phyloP scores from a whole-genome alignment of 495 filamentous ascomycete genomes.

The Neurospora sp. region DNA sequence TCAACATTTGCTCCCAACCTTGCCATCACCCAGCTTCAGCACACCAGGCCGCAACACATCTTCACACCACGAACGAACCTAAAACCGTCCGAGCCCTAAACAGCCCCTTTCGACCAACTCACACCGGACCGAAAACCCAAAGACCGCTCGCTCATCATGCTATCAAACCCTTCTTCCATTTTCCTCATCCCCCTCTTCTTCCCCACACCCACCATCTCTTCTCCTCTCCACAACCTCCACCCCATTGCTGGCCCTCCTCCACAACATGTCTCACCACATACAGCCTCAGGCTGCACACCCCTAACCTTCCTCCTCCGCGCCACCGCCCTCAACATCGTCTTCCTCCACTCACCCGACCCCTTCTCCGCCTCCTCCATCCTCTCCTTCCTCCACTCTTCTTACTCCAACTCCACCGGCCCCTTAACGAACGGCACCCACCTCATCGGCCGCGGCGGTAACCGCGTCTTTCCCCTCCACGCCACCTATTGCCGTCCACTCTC shows the following conservation, averaged over 20 bases:
- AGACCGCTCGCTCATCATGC: neutral
- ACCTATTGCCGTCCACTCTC: slow-evolving; percentile 7
- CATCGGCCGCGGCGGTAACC: slow-evolving; percentile 3
- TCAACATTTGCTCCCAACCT: neutral
- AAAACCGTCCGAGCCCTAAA: too few species aligned
- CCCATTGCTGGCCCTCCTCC: neutral
- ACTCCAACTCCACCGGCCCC: neutral
- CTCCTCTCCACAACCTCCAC: neutral
- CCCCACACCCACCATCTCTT: neutral
- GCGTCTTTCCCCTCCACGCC: slow-evolving; percentile 2
- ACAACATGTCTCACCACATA: neutral
- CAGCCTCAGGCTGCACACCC: neutral
- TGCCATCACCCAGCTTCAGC: neutral
- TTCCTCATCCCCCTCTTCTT: neutral
- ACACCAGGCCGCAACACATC: neutral
- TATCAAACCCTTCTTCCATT: neutral
- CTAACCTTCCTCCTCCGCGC: neutral
- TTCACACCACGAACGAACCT: neutral
- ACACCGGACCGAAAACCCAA: neutral
- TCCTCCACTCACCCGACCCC: neutral
- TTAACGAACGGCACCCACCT: neutral
- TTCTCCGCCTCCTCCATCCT: neutral
- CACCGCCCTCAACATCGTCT: neutral
- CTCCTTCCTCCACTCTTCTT: neutral
- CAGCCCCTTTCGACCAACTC: neutral